phyloP scores from a whole-genome alignment of 1,139 yeast species.

The Candida sojae region DNA sequence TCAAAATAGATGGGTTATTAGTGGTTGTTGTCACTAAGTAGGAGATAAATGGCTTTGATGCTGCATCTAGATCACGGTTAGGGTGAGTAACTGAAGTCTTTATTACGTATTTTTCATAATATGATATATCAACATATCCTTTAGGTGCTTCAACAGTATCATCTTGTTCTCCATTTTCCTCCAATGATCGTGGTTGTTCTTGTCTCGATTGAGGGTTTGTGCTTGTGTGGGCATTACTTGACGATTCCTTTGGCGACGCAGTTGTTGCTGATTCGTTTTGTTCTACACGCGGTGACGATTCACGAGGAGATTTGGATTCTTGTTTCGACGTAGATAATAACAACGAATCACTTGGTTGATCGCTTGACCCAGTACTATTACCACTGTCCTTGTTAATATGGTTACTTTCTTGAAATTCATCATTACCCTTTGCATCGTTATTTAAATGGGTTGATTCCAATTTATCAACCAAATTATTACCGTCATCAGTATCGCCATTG shows the following conservation, averaged over 20 bases:
- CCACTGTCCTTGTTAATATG: background rate
- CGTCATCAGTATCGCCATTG: background rate
- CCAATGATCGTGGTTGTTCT: background rate
- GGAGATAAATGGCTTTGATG: slow-evolving; percentile 79
- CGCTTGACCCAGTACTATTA: slow-evolving; percentile 2
- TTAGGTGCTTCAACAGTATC: slow-evolving; percentile 3
- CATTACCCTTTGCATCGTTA: slow-evolving; percentile 4
- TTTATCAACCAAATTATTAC: slow-evolving; percentile 4
- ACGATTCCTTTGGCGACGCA: background rate
- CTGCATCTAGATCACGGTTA: slow-evolving; percentile 71
- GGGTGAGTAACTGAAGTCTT: slow-evolving; percentile 66
- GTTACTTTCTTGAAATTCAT: slow-evolving; percentile 4
- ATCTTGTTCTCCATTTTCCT: background rate
- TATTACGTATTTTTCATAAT: slow-evolving; percentile 28
- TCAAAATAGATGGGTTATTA: slow-evolving; percentile 44
- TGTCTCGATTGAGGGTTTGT: background rate
- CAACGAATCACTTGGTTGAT: slow-evolving; percentile 18
- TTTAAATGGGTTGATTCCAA: slow-evolving; percentile 1
- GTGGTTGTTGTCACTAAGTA: slow-evolving; percentile 73
- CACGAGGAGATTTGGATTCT: background rate
- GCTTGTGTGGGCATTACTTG: background rate
- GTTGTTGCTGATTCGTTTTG: too few relatives aligned
- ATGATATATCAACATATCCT: slow-evolving; percentile 11
- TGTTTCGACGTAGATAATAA: slow-evolving; percentile 7
- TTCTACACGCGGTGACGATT: background rate